These are phyloP conservation scores for Dactylellina cionopaga DNA, from an alignment of 2,329 filamentous ascomycete species.

Conservation along the genomic window DNA sequence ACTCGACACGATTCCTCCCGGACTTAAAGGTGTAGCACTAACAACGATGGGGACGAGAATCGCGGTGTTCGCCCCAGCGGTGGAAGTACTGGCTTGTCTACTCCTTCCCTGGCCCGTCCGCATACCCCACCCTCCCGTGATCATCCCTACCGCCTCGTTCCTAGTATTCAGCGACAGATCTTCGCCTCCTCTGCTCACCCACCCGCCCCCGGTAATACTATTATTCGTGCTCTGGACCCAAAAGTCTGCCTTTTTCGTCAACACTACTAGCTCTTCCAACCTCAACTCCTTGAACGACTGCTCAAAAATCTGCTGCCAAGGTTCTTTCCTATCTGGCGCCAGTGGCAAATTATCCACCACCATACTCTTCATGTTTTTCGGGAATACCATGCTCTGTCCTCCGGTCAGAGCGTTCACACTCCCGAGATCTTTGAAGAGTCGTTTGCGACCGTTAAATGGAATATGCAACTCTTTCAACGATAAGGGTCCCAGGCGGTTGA, in stretches of 20 bases:
- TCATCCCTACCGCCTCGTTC: slow-evolving; percentile 39
- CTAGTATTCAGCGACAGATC: slow-evolving; percentile 39
- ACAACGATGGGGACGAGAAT: too few species aligned
- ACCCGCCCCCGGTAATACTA: background rate
- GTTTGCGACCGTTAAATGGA: slow-evolving; percentile 48
- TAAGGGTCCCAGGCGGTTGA: slow-evolving; percentile 30
- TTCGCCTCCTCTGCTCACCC: slow-evolving; percentile 19
- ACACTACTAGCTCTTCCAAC: slow-evolving; percentile 40
- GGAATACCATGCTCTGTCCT: slow-evolving; percentile 18
- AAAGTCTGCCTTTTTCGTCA: slow-evolving; percentile 36
- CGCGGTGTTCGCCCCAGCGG: too few species aligned
- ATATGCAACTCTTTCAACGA: slow-evolving; percentile 23
- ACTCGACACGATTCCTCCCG: too few species aligned
- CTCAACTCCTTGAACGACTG: slow-evolving; percentile 20
- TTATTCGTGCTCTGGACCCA: slow-evolving; percentile 22
- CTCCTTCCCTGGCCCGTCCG: too few species aligned
- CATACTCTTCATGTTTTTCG: slow-evolving; percentile 44
- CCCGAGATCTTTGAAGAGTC: slow-evolving; percentile 25
- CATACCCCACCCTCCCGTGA: slow-evolving; percentile 2
- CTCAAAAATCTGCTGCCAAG: slow-evolving; percentile 46
- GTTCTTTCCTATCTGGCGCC: slow-evolving; percentile 28
- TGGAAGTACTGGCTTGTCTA: background rate
- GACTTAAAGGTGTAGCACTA: too few species aligned
- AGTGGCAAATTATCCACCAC: slow-evolving; percentile 41
- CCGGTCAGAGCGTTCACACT: background rate